These are phyloP conservation scores for Rosa rugosa DNA, from an alignment of 306 rosid genomes.

Conservation along the genomic window DNA sequence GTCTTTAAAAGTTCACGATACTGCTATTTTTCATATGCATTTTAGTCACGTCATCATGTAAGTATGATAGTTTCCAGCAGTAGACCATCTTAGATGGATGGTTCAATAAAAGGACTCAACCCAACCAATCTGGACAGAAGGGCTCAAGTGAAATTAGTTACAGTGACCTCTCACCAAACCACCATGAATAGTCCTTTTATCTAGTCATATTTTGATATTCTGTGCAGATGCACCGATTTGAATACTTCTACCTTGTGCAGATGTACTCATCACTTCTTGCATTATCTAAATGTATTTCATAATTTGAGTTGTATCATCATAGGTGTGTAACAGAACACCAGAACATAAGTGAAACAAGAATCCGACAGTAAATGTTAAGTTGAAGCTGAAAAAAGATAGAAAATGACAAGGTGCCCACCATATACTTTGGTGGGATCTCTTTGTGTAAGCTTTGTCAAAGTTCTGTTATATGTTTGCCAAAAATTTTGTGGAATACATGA, in stretches of 20 bases:
- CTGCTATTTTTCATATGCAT: background rate
- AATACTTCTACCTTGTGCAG: background rate
- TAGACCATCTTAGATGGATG: background rate
- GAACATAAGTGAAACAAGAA: background rate
- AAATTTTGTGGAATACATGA: background rate
- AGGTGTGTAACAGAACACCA: background rate
- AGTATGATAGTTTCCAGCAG: background rate
- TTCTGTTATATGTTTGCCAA: background rate
- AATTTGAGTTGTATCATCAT: background rate
- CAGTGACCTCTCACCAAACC: background rate
- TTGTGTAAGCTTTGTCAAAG: background rate
- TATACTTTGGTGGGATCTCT: background rate
- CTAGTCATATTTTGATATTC: background rate
- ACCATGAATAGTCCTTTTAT: background rate
- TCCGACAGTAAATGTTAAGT: background rate
- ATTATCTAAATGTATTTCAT: background rate
- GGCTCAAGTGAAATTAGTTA: background rate
- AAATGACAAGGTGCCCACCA: background rate
- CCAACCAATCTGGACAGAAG: constrained; percentile 2
- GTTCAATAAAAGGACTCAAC: background rate
- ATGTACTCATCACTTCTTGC: background rate
- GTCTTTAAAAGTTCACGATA: background rate
- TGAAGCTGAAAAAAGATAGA: background rate
- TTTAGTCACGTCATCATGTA: background rate
- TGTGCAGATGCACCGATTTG: background rate